These are phyloP conservation scores for Kwoniella dejecticola DNA, from an alignment of 768 basidiomycete genomes.

Conservation along the genomic window DNA sequence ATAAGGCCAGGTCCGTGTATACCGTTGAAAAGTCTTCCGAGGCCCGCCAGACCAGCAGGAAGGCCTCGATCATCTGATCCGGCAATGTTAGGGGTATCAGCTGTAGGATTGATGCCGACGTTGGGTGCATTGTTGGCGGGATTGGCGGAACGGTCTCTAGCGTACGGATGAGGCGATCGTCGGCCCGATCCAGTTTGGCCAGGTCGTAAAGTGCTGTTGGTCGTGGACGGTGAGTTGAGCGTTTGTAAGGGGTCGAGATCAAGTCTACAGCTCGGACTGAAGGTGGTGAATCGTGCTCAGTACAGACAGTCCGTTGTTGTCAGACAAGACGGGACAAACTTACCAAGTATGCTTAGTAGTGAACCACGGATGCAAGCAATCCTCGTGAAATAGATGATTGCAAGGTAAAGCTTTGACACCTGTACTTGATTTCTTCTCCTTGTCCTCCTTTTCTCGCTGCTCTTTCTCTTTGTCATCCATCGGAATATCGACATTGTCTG, in stretches of 20 bases:
- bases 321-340: slow-evolving; percentile 9
- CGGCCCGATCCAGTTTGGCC: slow-evolving; percentile 20
- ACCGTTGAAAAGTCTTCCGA: not conserved
- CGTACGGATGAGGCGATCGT: slow-evolving; percentile 30
- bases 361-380: slow-evolving; percentile 46
- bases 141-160: slow-evolving; percentile 13
- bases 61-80: no score
- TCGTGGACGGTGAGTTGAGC: slow-evolving; percentile 16
- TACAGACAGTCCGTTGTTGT: not conserved
- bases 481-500: not conserved
- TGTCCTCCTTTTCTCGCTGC: not conserved
- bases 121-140: not conserved
- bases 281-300: not conserved
- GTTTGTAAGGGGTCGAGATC: slow-evolving; percentile 47
- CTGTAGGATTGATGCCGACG: no score
- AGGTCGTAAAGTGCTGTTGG: slow-evolving; percentile 17
- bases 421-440: slow-evolving; percentile 5
- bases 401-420: slow-evolving; percentile 46
- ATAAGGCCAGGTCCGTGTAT: not conserved
- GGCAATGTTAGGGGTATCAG: no score
- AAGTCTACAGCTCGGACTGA: slow-evolving; percentile 44
- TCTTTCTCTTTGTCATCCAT: not conserved
- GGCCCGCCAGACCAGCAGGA: not conserved
- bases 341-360: slow-evolving; percentile 41
- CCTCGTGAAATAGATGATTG: slow-evolving; percentile 47